Base-by-base conservation (phyloP, 1,284 basidiomycete species). In the Pseudozyma hubeiensis region DNA sequence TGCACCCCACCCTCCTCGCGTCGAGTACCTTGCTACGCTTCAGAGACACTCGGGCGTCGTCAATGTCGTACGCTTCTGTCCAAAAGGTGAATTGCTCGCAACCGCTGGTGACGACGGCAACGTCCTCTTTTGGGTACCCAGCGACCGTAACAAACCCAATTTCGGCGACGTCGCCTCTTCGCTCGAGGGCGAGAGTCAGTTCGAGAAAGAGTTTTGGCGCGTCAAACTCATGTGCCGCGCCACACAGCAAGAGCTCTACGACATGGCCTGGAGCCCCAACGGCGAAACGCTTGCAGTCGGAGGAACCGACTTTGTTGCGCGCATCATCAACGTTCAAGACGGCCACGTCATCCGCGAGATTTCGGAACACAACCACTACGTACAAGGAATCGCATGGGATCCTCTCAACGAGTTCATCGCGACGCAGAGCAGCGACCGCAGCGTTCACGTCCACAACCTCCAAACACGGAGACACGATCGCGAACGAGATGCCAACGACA, bases 171-270 rank as follows among this genome's bases (percentile, higher is more conserved):
- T 92, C 84, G 85, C 90, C 49, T 87, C 86, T 50, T 57, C 39
- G 39, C 66, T 75, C 41, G 66, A 75, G 30, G 93, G 94, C 67
- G 94, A 97, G 65, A 70, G 91, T 31, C 90, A 91, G 72, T 90
- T 91, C 77, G 95, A 97, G 85, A 96, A 94, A 85, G 96, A 99
- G 84, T 91, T 91, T 78, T 99, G 96, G 96, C 92, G 93, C 81
- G 91, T 93, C 19, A 90, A 94, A 56, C 93, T 91, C 41, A 92
- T 93, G 65, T 91, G 96, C 80, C 88, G 92, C 91, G 73, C 80
- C 16, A 79, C 81, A 1, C 62, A 75, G 41, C 75, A 77, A 46
- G 94, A 98, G 85, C 93, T 99, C 11, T 98, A 99, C 84, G 96
- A 99, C 84, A 87, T 99, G 47, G 93, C 94, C 0, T 99, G 96